Conservation (phyloP, 129 eudicot species). For the Artemisia argyi region DNA sequence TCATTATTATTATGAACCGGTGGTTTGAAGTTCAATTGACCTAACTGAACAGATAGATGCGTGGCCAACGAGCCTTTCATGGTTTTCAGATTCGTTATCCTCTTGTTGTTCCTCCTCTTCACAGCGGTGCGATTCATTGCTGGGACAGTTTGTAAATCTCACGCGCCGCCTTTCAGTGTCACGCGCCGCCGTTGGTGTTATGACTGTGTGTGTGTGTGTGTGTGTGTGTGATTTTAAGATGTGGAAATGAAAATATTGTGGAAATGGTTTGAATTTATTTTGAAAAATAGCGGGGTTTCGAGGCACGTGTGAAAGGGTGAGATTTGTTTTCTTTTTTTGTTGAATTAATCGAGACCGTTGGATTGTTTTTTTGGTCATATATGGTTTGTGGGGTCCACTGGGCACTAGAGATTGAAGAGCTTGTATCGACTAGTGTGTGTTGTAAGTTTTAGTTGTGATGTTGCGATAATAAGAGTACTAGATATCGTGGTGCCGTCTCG, state of each 20-base stretch:
- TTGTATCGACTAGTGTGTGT: too few relatives aligned
- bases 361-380: too few relatives aligned
- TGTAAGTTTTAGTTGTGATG: too few relatives aligned
- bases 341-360: too few relatives aligned
- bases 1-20: conserved; percentile 15
- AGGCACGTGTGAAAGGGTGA: conserved; percentile 1
- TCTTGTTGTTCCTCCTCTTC: conserved; percentile 34
- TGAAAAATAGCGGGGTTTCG: conserved; percentile 41
- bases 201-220: too few relatives aligned
- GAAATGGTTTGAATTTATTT: conserved; percentile 18
- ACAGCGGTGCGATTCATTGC: conserved; percentile 51
- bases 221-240: too few relatives aligned
- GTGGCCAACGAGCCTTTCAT: conserved; percentile 50
- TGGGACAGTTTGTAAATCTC: neutral
- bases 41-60: conserved; percentile 53
- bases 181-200: neutral
- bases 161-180: neutral
- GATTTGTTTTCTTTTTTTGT: too few relatives aligned
- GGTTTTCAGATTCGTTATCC: conserved; percentile 11
- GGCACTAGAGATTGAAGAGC: too few relatives aligned
- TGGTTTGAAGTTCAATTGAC: conserved; percentile 42
- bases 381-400: too few relatives aligned
- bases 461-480: too few relatives aligned
- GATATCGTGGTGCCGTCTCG: too few relatives aligned
- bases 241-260: neutral